Conservation (phyloP, 2,329 filamentous ascomycete genomes). For the Sclerotinia spermophila region DNA sequence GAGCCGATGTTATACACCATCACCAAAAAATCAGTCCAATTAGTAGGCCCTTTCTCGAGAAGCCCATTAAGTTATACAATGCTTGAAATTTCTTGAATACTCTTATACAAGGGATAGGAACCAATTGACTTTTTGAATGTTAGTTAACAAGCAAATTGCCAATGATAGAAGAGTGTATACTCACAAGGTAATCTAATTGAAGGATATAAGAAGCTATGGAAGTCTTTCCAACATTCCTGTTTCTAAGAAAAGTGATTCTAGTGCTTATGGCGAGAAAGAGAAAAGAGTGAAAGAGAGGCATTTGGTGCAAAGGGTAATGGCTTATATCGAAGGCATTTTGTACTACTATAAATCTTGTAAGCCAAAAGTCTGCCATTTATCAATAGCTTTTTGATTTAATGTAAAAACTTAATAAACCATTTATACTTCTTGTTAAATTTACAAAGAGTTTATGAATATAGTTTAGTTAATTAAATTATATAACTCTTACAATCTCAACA, state of each 20-base stretch:
- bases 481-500: no score
- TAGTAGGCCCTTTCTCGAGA: not conserved
- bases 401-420: not conserved
- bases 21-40: not conserved
- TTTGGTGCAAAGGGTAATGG: not conserved
- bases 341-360: not conserved
- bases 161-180: not conserved
- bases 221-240: not conserved
- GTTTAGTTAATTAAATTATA: no score
- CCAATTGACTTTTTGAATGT: not conserved
- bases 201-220: not conserved
- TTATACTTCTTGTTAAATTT: not conserved
- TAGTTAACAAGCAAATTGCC: not conserved
- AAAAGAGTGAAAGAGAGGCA: not conserved
- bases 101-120: not conserved
- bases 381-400: not conserved
- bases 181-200: not conserved
- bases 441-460: not conserved
- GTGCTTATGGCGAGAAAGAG: not conserved
- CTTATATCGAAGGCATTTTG: not conserved
- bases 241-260: not conserved
- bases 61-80: not conserved
- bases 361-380: not conserved
- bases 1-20: not conserved
- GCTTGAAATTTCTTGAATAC: not conserved